Base-by-base conservation (phyloP, 192 early-diverging fungal species). In the Backusella parvicylindrica region DNA sequence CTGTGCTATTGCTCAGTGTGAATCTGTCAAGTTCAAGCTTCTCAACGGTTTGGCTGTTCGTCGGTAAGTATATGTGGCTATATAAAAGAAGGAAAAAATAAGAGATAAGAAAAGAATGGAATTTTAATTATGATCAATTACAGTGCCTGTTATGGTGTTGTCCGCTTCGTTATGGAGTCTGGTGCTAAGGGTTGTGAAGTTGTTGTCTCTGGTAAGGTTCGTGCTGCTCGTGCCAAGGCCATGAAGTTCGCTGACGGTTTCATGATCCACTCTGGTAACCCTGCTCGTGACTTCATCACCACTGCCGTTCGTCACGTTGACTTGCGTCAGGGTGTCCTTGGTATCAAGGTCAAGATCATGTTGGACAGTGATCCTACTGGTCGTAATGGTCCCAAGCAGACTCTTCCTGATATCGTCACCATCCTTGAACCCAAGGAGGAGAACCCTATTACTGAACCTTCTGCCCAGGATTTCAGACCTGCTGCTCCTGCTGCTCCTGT, bases 281-380 rank as follows among this genome's bases (percentile, higher is more conserved):
- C 98, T 84, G 93, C 95, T 81, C 86, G 89, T 83, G 94, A 97
- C 87, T 97, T 90, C 86, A 97, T 99, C 82, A 96, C 98, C 91
- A 87, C 89, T 69, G 96, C 98, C 66, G 93, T 96, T 76, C 94
- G 98, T 81, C 96, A 97, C 94, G 98, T 99, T 76, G 88, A 97
- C 77, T 91, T 99, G 84, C 92, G 95, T 82, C 98, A 99, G 87
- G 98, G 98, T 89, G 97, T 99, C 70, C 86, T 99, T 70, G 98
- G 98, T 87, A 94, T 99, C 90, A 97, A 97, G 92, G 98, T 99
- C 86, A 99, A 99, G 95, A 99, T 99, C 83, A 99, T 99, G 97
- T 90, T 94, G 76, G 94, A 94, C 75, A 91, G 85, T 80, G 98
- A 99, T 86, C 95, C 95, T 71, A 92, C 89, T 78, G 98, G 98